Evolutionary conservation across 768 basidiomycete species (phyloP), one percentile per base, ranked within the genome.

Genomic region (Lenzites betulinus): DNA sequence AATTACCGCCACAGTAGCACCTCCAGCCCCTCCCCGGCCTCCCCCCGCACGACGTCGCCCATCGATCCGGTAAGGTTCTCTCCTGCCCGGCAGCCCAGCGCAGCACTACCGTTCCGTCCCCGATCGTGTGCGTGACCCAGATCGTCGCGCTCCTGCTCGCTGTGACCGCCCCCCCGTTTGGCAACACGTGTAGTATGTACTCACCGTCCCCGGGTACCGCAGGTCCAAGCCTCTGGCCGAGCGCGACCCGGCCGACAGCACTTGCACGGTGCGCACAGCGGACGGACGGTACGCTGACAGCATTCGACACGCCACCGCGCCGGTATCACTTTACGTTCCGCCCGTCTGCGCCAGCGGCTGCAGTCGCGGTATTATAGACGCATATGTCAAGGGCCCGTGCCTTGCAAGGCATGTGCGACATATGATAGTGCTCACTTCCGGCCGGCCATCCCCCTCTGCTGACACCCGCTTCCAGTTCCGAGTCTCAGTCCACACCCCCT

Each of bases 341-440:
- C 22, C 26, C 20, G 18, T 33, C 18, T 15, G 13, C 18, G 43
- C 30, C 25, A 23, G 12, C 22, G 23, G 23, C 22, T 15, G 3
- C 9, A n/a, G 36, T 11, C 30, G 30, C 11, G 4, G 4, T 33
- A 33, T 33, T 30, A 15, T 22, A 39, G 22, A 51, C 35, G 39
- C 22, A 35, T 39, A 11, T 20, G 20, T 20, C 22, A 20, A 2
- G 35, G 22, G 6, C 48, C 35, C 33, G 48, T 51, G 41, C 56
- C 56, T 50, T 33, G 39, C 30, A 4, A 11, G 15, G 28, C 48
- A 43, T 51, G 48, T 58, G 56, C 48, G 22, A 50, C 56, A 50
- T 58, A 58, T 58, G 56, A 50, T 58, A 22, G 23, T n/a, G 56
- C 56, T 16, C 55, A n/a, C 23, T 26, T 57, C 36, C 55, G 46